A percentile compares a stretch with the other conserved stretches of the same genome.
Conservation (phyloP, 768 basidiomycete genomes). For the Auricularia sp. region DNA sequence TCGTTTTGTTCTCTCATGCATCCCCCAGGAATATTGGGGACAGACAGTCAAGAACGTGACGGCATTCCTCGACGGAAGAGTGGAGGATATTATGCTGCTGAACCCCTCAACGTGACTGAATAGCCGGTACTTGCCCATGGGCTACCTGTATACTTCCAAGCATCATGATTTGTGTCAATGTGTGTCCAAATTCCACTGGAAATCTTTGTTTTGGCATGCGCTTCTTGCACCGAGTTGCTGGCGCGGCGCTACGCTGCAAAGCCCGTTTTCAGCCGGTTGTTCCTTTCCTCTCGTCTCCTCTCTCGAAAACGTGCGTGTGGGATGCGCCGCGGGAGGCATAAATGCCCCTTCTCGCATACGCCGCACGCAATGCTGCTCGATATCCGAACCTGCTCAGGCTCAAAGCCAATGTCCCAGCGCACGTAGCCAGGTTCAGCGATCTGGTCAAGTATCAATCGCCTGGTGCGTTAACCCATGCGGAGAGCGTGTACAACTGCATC, state of each 20-base stretch:
- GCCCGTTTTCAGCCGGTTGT: background rate
- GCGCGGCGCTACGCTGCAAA: background rate
- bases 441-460: background rate
- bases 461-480: background rate
- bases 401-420: background rate
- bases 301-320: background rate
- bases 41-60: constrained; percentile 51
- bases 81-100: constrained; percentile 13
- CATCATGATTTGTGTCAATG: too few relatives aligned
- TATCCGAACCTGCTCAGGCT: background rate
- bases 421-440: background rate
- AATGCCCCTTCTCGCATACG: background rate
- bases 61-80: constrained; percentile 39
- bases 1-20: constrained; percentile 5
- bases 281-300: background rate
- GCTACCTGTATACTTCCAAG: too few relatives aligned
- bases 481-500: background rate
- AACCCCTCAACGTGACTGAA: background rate
- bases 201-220: too few relatives aligned
- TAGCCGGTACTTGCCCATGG: too few relatives aligned
- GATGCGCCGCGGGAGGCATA: background rate
- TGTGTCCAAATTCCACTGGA: too few relatives aligned
- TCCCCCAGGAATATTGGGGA: constrained; percentile 36
- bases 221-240: too few relatives aligned
- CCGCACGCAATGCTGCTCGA: background rate